Evolutionary conservation across 306 rosid genomes (phyloP), one percentile per base, ranked within the genome.

Genomic region (Fragaria iinumae): DNA sequence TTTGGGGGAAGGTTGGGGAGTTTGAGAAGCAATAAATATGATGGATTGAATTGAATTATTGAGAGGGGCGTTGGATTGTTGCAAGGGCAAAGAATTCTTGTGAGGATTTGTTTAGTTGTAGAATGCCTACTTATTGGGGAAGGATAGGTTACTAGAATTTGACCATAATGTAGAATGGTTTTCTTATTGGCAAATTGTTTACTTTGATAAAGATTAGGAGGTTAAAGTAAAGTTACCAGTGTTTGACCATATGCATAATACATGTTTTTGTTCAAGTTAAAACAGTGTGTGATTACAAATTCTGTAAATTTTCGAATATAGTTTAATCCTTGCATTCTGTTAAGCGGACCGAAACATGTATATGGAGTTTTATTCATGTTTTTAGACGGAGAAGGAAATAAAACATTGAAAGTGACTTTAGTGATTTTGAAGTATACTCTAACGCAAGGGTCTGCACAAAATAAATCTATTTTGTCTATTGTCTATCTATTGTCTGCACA

Each of bases 21-120:
- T 73, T 57, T 39, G 32, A 8, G 66, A 72, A 21, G 76, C 76
- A 55, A 53, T 18, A 6, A 56, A 73, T 32, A 32, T 73, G 25
- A 56, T 63, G 11, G 23, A 32, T 29, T 29, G 32, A 2, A 38
- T 14, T 16, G 14, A 48, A 29, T 32, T 11, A 72, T 55, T 55
- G 76, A 36, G 36, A 48, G 12, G 5, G 17, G 20, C 1, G 73
- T 6, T 32, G 20, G n/a, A 71, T 52, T 71, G 34, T 52, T 49
- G 32, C 20, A 6, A 5, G 14, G 9, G 72, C 23, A 38, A 67
- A 57, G 32, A 6, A 11, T 23, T 21, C 9, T 8, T 23, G n/a
- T 4, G 36, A 25, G 17, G 5, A 11, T 3, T 59, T 32, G 11
- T 2, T 5, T 13, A 48, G 18, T 47, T 1, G 12, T 11, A 3